These are phyloP conservation scores for Colletotrichum limetticola DNA, from an alignment of 2,329 filamentous ascomycete genomes.

Conservation along the genomic window DNA sequence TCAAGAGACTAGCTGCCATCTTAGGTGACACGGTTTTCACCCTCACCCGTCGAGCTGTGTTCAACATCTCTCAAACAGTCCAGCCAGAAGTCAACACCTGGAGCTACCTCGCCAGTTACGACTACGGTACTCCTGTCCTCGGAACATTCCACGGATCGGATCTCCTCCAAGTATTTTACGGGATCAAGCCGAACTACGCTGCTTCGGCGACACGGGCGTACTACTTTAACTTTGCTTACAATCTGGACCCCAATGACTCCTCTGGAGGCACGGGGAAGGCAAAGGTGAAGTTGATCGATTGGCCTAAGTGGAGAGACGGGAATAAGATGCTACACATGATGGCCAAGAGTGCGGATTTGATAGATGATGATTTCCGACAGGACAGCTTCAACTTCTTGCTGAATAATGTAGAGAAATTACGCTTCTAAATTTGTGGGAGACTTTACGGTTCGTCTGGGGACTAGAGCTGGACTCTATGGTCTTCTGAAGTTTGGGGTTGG, in stretches of 20 bases:
- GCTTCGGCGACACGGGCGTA: constrained; percentile 61
- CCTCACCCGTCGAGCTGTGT: constrained; percentile 52
- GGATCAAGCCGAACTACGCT: constrained; percentile 59
- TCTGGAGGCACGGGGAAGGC: constrained; percentile 38
- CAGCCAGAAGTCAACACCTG: constrained; percentile 62
- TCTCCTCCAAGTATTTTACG: constrained; percentile 65
- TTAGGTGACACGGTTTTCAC: constrained; percentile 70
- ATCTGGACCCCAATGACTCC: constrained; percentile 65
- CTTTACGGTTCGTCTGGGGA: too few species aligned
- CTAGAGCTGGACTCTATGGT: not conserved
- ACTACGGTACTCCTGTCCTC: constrained; percentile 68
- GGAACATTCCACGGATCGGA: constrained; percentile 73
- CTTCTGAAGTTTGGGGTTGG: too few species aligned
- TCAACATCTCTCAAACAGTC: constrained; percentile 51
- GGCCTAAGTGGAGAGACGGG: constrained; percentile 53
- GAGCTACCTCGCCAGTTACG: constrained; percentile 70
- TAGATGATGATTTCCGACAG: constrained; percentile 36
- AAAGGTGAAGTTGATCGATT: constrained; percentile 26
- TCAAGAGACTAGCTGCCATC: constrained; percentile 71
- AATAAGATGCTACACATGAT: constrained; percentile 46
- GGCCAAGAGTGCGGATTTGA: constrained; percentile 25
- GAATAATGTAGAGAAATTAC: constrained; percentile 24
- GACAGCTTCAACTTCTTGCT: constrained; percentile 35
- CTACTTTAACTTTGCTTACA: constrained; percentile 68
- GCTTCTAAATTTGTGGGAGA: not conserved